Base-by-base conservation (phyloP, 2,329 filamentous ascomycete species). In the Ceratocystiopsis brevicomis region DNA sequence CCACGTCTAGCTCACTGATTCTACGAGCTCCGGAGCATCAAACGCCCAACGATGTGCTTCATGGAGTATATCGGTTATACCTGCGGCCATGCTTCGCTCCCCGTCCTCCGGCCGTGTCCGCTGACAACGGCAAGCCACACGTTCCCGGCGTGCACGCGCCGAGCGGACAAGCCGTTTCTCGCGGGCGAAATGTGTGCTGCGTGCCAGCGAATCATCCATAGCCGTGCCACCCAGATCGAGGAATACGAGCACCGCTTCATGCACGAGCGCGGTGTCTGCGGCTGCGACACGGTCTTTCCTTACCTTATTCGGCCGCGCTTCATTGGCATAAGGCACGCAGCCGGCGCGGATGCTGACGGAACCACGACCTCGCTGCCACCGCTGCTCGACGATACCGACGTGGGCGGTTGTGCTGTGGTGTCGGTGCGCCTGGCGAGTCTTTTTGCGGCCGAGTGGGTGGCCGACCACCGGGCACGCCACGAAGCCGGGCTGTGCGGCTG, bases 81-180 rank as follows among this genome's bases (percentile, higher is more conserved):
- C 33, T 70, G 67, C 51, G 67, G 65, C 15, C 67, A 70, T 53
- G 61, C 59, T 40, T 61, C 60, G 8, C 37, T 59, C 4, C 54
- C 58, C 1, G 55, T 62, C 12, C 54, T 65, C 39, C 59, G 61
- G 0, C 53, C 57, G 3, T 69, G 67, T 47, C 66, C 67, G 1
- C 39, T 63, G 46, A 64, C 62, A 0, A 65, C 63, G 0, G 51
- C 54, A 5, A 46, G 53, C 6, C 53, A 59, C 47, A 56, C 49
- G 25, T 59, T 61, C 43, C 59, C 61, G 0, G 50, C 57, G 25
- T 65, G 63, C 45, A 37, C 49, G 4, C 46, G 38, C 11, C 52
- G 56, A 2, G 57, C 55, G 6, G 45, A 46, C 6, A 55, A 57
- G 8, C 56, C 58, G 2, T 54, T 58, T 37, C 51, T 59, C 6